Evolutionary conservation across 2,329 filamentous ascomycete genomes (phyloP).

Genomic region (Venturiaceae sp.): DNA sequence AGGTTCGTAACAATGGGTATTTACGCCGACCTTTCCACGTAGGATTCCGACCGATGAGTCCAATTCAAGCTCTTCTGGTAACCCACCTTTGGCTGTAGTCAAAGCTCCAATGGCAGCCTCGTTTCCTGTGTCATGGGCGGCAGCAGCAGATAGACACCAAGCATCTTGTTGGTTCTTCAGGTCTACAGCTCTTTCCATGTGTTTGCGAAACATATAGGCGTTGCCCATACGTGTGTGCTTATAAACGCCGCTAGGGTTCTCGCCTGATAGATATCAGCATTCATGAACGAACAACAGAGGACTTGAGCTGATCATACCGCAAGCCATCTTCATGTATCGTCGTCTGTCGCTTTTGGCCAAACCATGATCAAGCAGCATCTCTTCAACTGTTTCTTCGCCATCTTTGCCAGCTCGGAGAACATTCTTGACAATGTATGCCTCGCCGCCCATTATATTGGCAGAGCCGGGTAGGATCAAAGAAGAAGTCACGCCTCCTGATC

Average conservation of each 20-base stretch:
- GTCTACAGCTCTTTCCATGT: constrained; percentile 52
- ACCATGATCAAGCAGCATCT: constrained; percentile 32
- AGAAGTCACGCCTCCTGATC: constrained; percentile 63
- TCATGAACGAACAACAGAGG: neutral
- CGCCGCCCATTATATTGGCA: constrained; percentile 64
- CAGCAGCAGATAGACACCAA: constrained; percentile 52
- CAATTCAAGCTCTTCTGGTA: constrained; percentile 54
- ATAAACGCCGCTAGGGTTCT: constrained; percentile 57
- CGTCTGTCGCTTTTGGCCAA: constrained; percentile 56
- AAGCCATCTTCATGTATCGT: constrained; percentile 71
- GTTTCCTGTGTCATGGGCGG: constrained; percentile 41
- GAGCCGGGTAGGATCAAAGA: constrained; percentile 58
- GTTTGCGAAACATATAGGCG: constrained; percentile 59
- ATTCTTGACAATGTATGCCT: constrained; percentile 61
- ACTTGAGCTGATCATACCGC: constrained; percentile 23
- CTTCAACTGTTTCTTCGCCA: constrained; percentile 53
- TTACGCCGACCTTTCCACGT: constrained; percentile 58
- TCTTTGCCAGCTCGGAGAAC: constrained; percentile 46
- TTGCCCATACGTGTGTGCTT: constrained; percentile 57
- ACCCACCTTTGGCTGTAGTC: constrained; percentile 10
- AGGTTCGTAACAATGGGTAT: constrained; percentile 63
- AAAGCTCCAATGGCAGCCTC: constrained; percentile 30
- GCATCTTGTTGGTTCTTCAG: constrained; percentile 54
- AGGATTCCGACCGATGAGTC: constrained; percentile 54
- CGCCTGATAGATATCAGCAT: constrained; percentile 28